Base-by-base conservation (phyloP, 352 stramenopile species). In the Hyphochytrium catenoides region DNA sequence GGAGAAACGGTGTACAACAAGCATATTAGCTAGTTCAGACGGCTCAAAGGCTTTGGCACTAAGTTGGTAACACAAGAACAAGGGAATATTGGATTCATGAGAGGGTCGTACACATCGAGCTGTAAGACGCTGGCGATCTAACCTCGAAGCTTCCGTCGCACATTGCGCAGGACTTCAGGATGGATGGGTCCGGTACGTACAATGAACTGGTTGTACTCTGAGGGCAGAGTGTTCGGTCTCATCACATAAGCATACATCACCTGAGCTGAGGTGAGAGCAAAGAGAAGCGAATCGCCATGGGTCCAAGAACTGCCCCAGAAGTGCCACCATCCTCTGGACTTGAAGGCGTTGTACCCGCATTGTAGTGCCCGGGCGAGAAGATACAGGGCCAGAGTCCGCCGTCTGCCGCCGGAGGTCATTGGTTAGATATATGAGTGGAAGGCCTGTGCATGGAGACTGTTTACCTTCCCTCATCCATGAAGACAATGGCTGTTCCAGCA, bases 181-280 rank as follows among this genome's bases (percentile, higher is more conserved):
- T 72, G 51, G 11, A 76, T 57, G 0, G 68, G 68, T 0, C 68
- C 62, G 0, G 68, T 76, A 17, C 54, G 57, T 15, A 74, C 54
- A 36, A 82, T 82, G 50, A 82, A 82, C 16, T 57, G 49, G n/a
- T 74, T 74, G 43, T 82, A 82, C 36, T 75, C 68, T 11, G 54
- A 41, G 8, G 68, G 68, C 29, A 82, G 35, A 16, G 64, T 76
- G 23, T 30, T 38, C 7, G 68, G 68, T 8, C 68, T 55, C 59
- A 82, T 74, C 26, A 82, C 56, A 44, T 72, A 82, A 17, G 64
- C 62, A 53, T 82, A 82, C 68, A 82, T 82, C 45, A 82, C 56
- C 42, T 82, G 68, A 20, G 68, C 68, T 17, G 50, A 66, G 14
- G 68, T 69, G 11, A 85, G 32, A 11, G 40, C 64, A 39, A 85